Base-by-base conservation (phyloP, 139 green algal genomes). In the Nannochloris sp. region DNA sequence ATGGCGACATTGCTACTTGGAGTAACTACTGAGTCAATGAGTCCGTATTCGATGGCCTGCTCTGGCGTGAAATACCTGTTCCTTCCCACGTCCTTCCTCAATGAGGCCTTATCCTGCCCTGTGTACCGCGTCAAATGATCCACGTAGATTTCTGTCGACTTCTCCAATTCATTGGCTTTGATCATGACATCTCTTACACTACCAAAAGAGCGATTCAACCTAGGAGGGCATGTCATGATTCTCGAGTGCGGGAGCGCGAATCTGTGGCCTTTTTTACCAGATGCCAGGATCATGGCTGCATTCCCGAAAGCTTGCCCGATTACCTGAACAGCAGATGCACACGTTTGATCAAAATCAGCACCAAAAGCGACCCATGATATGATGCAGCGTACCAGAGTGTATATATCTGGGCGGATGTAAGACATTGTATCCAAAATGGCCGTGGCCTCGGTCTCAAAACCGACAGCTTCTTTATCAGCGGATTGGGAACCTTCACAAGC, bases 341-440 rank as follows among this genome's bases (percentile, higher is more conserved):
- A 25, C 16, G 15, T 44, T 19, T 76, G 83, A 65, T 27, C 11
- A 65, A 67, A 18, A 9, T 19, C 24, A 31, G 15, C 24, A 21
- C 12, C 14, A 9, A 9, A 18, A 56, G 0, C 2, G 65, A 11
- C 66, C 9, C 19, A 31, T n/a, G 57, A n/a, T 14, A 31, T 67
- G 59, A 31, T 34, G 16, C 59, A 61, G n/a, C 46, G 46, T 53
- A 53, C 46, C 49, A 77, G 44, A 12, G 68, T 78, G 67, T 68
- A 78, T 27, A 72, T 63, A 48, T 91, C 84, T 37, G 82, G 84
- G 24, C 54, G 74, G 51, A 94, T 78, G 70, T 89, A 86, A 11
- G 57, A 72, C 80, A 96, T 90, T 15, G 88, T 91, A 73, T 96
- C 88, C 51, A 91, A 81, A 74, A 96, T 95, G 48, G 85, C 78